Conservation (phyloP, 495 filamentous ascomycete genomes). For the Aspergillus bridgeri region DNA sequence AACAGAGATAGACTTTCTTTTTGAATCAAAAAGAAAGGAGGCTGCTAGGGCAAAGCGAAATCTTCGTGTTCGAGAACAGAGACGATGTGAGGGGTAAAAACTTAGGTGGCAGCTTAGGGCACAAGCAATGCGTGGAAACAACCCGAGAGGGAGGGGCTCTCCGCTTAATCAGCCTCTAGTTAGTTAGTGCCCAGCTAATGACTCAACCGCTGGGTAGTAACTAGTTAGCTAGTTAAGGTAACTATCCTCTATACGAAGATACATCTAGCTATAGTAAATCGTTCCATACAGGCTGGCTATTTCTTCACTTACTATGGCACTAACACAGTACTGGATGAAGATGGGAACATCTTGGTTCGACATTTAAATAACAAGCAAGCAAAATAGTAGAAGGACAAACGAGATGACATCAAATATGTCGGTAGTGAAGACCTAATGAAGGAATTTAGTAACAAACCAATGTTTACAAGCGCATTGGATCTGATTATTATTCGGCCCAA, state of each 20-base stretch:
- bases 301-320: no score
- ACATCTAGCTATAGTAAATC: no score
- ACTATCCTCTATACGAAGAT: no score
- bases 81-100: conserved; percentile 5
- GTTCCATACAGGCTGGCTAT: no score
- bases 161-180: neutral
- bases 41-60: neutral
- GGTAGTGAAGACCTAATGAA: neutral
- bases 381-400: neutral
- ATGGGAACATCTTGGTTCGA: neutral
- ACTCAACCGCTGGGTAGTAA: no score
- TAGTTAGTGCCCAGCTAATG: no score
- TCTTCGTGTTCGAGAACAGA: neutral
- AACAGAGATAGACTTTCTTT: neutral
- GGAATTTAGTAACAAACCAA: neutral
- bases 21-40: neutral
- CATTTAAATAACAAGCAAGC: neutral
- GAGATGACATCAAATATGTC: neutral
- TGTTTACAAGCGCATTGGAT: neutral
- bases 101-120: conserved; percentile 6
- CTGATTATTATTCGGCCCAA: neutral
- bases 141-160: neutral
- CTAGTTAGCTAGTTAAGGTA: conserved; percentile 8
- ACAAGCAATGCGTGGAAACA: conserved; percentile 3
- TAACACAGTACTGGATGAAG: neutral